A percentile compares a stretch with the other conserved stretches of the same genome.
Conservation (phyloP, 192 early-diverging fungal genomes). For the Coemansia reversa region DNA sequence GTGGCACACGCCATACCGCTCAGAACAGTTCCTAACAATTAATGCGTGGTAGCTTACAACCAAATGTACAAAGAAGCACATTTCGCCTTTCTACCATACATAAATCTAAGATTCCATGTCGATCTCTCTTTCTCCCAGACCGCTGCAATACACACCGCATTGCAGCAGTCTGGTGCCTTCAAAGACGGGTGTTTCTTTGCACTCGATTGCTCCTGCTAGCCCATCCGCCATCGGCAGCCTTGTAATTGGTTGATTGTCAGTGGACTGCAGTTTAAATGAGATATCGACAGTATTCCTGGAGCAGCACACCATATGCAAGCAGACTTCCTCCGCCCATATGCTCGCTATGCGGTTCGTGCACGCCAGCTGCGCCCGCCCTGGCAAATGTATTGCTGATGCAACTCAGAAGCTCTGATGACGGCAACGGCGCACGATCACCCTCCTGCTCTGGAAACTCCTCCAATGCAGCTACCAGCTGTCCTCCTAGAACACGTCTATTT, state of each 20-base stretch:
- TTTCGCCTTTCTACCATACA: neutral
- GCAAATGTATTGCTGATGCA: constrained; percentile 35
- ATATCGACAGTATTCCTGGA: constrained; percentile 43
- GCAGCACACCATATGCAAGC: constrained; percentile 45
- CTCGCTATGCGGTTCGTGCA: constrained; percentile 19
- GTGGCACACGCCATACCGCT: neutral
- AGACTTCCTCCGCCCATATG: constrained; percentile 42
- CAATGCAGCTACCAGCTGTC: constrained; percentile 10
- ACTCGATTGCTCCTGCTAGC: neutral
- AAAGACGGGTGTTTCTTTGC: neutral
- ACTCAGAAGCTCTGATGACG: constrained; percentile 45
- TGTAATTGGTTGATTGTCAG: no score
- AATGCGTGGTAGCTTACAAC: neutral
- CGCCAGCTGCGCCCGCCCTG: constrained; percentile 14
- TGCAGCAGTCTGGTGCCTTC: neutral
- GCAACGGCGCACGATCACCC: constrained; percentile 23
- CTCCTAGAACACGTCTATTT: neutral
- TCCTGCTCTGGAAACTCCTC: constrained; percentile 7
- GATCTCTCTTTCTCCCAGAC: neutral
- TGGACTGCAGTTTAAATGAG: constrained; percentile 12
- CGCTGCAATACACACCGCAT: neutral
- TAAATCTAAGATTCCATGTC: neutral
- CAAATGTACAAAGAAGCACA: neutral
- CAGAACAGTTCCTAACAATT: neutral
- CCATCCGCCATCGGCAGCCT: no score